A percentile compares a stretch with the other conserved stretches of the same genome.
Conservation (phyloP, 345 rosid species). For the Draba incana region DNA sequence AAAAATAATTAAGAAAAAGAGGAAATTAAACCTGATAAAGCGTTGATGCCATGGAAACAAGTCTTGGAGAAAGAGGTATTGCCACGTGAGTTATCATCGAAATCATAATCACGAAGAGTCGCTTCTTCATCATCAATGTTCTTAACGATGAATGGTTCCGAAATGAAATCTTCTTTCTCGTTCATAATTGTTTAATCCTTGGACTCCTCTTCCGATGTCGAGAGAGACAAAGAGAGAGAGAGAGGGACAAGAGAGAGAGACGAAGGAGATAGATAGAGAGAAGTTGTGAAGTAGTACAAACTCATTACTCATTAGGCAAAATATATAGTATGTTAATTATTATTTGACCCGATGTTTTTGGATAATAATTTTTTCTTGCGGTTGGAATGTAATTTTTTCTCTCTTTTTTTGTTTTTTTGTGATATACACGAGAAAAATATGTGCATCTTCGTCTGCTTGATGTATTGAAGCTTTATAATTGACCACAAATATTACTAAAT, state of each 20-base stretch:
- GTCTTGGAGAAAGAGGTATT: constrained; percentile 56
- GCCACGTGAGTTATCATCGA: constrained; percentile 26
- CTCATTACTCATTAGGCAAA: background rate
- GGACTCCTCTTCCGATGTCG: constrained; percentile 14
- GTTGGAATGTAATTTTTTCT: too few species aligned
- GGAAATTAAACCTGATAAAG: constrained; percentile 59
- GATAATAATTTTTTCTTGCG: too few species aligned
- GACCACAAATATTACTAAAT: too few species aligned
- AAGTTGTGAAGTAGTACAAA: background rate
- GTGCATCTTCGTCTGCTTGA: too few species aligned
- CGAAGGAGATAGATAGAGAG: constrained; percentile 7
- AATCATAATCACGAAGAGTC: constrained; percentile 16
- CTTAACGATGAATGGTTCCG: constrained; percentile 41
- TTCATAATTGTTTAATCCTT: constrained; percentile 30
- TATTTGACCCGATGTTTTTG: too few species aligned
- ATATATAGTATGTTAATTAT: background rate
- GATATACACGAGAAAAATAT: too few species aligned
- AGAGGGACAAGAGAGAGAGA: constrained; percentile 10
- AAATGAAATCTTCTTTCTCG: constrained; percentile 16
- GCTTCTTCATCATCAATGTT: constrained; percentile 43
- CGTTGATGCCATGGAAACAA: constrained; percentile 66
- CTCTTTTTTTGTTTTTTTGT: too few species aligned
- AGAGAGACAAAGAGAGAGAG: constrained; percentile 16
- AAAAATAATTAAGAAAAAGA: background rate
- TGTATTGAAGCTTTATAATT: too few species aligned